phyloP scores from a whole-genome alignment of 352 stramenopile species.

The Globisporangium mamillatum region DNA sequence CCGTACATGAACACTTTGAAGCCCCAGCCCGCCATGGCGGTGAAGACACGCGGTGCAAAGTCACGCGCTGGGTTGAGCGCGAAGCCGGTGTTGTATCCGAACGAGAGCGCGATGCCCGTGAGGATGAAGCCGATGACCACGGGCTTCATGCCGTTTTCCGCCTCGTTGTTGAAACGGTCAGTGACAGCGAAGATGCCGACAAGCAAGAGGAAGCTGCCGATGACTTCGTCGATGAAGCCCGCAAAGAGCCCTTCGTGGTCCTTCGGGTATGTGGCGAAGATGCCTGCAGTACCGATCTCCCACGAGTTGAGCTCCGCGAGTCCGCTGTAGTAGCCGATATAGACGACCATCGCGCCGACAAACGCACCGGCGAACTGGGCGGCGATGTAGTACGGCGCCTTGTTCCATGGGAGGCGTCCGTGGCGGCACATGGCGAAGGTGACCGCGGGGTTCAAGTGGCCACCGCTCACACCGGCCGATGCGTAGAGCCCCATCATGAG shows the following conservation, averaged over 20 bases:
- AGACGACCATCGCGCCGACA: slow-evolving; percentile 62
- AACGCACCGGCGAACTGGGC: slow-evolving; percentile 65
- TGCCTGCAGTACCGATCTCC: slow-evolving; percentile 60
- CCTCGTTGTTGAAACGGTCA: slow-evolving; percentile 73
- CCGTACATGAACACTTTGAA: slow-evolving; percentile 63
- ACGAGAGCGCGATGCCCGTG: slow-evolving; percentile 70
- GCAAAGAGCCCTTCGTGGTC: slow-evolving; percentile 54
- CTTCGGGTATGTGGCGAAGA: slow-evolving; percentile 76
- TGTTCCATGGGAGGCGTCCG: slow-evolving; percentile 57
- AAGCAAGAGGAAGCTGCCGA: slow-evolving; percentile 59
- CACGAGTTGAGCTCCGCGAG: slow-evolving; percentile 54
- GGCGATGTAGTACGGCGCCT: slow-evolving; percentile 58
- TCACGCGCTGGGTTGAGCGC: slow-evolving; percentile 72
- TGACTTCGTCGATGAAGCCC: slow-evolving; percentile 60
- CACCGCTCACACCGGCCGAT: slow-evolving; percentile 61
- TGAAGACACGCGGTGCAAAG: slow-evolving; percentile 67
- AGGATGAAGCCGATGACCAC: slow-evolving; percentile 73
- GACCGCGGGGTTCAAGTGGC: slow-evolving; percentile 70
- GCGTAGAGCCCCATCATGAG: slow-evolving; percentile 70
- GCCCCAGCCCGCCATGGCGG: slow-evolving; percentile 57
- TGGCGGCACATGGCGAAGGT: slow-evolving; percentile 66
- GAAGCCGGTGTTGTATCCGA: slow-evolving; percentile 80
- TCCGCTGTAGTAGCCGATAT: slow-evolving; percentile 58
- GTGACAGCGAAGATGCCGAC: slow-evolving; percentile 66
- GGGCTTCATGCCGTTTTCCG: slow-evolving; percentile 61